Percentiles rank a stretch among this genome's conserved stretches.
phyloP scores from a whole-genome alignment of 257 asterid species.

The Nicotiana otophora region DNA sequence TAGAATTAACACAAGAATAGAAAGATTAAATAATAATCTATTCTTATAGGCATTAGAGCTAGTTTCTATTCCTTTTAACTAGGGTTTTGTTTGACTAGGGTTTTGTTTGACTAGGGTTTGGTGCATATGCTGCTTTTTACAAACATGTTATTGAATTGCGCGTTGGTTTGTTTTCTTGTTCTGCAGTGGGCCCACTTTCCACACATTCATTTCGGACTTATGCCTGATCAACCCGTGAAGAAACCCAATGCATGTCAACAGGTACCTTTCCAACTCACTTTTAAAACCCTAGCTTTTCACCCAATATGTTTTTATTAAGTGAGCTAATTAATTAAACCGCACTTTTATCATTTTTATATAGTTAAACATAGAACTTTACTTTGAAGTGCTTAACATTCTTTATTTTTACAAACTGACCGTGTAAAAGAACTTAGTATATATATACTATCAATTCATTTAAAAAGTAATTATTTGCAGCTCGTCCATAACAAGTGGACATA shows the following conservation, averaged over 20 bases:
- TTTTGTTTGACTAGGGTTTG: conserved; percentile 14
- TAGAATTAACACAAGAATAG: background rate
- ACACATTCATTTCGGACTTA: conserved; percentile 97
- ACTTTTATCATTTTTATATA: background rate
- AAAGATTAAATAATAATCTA: background rate
- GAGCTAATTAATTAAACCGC: background rate
- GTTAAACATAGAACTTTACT: background rate
- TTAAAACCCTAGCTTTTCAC: conserved; percentile 33
- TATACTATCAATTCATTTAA: background rate
- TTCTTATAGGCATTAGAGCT: background rate
- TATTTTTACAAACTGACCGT: too few species aligned
- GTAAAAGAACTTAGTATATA: background rate
- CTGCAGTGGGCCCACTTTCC: conserved; percentile 99
- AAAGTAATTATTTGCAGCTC: background rate
- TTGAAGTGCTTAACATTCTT: background rate
- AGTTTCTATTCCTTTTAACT: background rate
- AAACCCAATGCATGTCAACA: conserved; percentile 85
- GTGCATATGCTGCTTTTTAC: background rate
- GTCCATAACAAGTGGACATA: background rate
- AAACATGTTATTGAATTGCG: background rate
- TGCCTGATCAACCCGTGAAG: conserved; percentile 99
- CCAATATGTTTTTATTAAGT: background rate
- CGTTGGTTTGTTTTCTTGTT: conserved; percentile 26
- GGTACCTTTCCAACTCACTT: conserved; percentile 33
- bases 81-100: conserved; percentile 21